Percentiles rank a stretch among this genome's conserved stretches.
phyloP scores from a whole-genome alignment of 768 basidiomycete species.

The Piloderma croceum region DNA sequence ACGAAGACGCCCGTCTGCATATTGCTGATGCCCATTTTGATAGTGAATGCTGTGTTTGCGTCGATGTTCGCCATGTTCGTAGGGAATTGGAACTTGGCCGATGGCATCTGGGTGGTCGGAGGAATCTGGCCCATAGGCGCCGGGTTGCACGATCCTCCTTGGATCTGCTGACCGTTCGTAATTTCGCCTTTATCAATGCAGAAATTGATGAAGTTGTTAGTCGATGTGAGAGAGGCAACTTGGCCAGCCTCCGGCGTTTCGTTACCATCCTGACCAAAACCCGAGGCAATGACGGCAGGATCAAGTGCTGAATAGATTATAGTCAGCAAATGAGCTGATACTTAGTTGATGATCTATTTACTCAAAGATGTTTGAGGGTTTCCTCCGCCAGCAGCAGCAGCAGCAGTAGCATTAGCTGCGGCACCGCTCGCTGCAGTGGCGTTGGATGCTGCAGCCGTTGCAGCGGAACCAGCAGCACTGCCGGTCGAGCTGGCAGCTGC shows the following conservation, averaged over 20 bases:
- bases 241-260: conserved; percentile 39
- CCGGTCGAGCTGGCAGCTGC: conserved; percentile 11
- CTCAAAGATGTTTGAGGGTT: conserved; percentile 40
- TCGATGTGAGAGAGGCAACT: conserved; percentile 46
- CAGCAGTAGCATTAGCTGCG: conserved; percentile 9
- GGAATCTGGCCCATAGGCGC: conserved; percentile 53
- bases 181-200: conserved; percentile 34
- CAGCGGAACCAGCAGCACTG: conserved; percentile 6
- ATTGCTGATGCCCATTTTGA: conserved; percentile 42
- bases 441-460: conserved; percentile 9
- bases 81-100: conserved; percentile 22
- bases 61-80: conserved; percentile 40
- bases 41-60: conserved; percentile 44
- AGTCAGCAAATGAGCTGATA: conserved; percentile 15
- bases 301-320: conserved; percentile 39
- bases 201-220: conserved; percentile 61
- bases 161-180: conserved; percentile 43
- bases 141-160: conserved; percentile 54
- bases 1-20: conserved; percentile 52
- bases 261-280: conserved; percentile 48
- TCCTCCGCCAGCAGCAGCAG: conserved; percentile 7
- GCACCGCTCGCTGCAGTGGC: conserved; percentile 12
- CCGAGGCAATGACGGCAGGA: conserved; percentile 42
- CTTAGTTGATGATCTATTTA: conserved; percentile 9
- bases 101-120: conserved; percentile 40